Base-by-base conservation (phyloP, 495 filamentous ascomycete genomes). In the Penicillium daleae region DNA sequence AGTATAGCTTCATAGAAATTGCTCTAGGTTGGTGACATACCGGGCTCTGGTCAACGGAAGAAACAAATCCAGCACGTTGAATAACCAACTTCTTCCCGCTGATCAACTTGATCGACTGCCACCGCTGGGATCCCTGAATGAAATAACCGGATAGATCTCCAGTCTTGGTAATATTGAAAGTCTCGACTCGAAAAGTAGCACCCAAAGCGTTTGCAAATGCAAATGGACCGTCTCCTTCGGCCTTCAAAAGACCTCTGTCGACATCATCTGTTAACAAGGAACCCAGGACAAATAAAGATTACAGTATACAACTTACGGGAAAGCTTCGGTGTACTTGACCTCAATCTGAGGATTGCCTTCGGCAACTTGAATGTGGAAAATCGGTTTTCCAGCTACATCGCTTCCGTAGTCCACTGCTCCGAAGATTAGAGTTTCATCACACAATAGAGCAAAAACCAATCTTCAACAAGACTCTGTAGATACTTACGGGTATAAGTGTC, bases 91-190 rank as follows among this genome's bases (percentile, higher is more conserved):
- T 48, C 37, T 46, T 32, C 6, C 40, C 56, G 12, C 40, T 58
- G 40, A 58, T 46, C 40, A 58, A 19, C 40, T 46, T 58, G 40
- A 48, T 58, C 2, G 56, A 58, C 29, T 49, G 56, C 56, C 56
- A 49, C 21, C 56, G 56, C 56, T 48, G 56, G 12, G 56, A 59
- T 0, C 42, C 40, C 24, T 59, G 40, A 33, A 49, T 48, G 19
- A 59, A 49, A n/a, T 59, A 49, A 6, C 56, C 56, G 1, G 24
- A 10, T 1, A 49, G 13, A 13, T 54, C 51, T 21, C 27, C 51
- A 27, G 51, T 27, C n/a, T 54, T 32, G 27, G 17, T 54, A 35
- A 54, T 54, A 6, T 33, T 35, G 19, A 32, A 33, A 6, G 31
- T 54, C n/a, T 54, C 51, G 31, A 54, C 31, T 32, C 31, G 51